Evolutionary conservation across 2,329 filamentous ascomycete genomes (phyloP).

Genomic region (Huntiella omanensis): DNA sequence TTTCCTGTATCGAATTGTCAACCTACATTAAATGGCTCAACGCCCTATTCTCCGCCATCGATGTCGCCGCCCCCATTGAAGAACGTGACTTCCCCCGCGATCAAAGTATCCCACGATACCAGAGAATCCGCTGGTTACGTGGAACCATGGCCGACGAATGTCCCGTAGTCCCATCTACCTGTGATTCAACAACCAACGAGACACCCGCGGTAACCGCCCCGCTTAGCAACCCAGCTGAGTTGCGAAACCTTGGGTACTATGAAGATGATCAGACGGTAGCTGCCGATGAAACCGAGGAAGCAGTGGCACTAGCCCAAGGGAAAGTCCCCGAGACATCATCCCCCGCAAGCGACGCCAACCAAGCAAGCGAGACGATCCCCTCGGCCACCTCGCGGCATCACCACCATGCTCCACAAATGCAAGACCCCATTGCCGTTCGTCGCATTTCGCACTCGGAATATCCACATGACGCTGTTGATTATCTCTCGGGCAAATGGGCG

Average conservation of each 20-base stretch:
- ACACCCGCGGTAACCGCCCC: neutral
- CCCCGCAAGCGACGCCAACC: conserved; percentile 6
- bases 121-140: conserved; percentile 31
- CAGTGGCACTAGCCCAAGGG: neutral
- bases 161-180: neutral
- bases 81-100: conserved; percentile 47
- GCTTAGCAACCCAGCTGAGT: neutral
- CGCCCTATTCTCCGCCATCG: conserved; percentile 51
- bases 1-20: conserved; percentile 45
- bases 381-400: conserved; percentile 9
- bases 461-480: conserved; percentile 26
- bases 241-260: conserved; percentile 11
- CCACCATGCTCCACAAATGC: conserved; percentile 16
- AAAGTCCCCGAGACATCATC: conserved; percentile 14
- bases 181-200: neutral
- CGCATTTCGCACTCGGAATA: conserved; percentile 27
- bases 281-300: conserved; percentile 1
- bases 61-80: conserved; percentile 51
- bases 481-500: conserved; percentile 35
- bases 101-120: conserved; percentile 40
- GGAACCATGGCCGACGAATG: conserved; percentile 14
- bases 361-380: neutral
- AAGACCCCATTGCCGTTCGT: conserved; percentile 13
- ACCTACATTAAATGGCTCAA: conserved; percentile 53
- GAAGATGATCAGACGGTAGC: conserved; percentile 12